Base-by-base conservation (phyloP, 2,329 filamentous ascomycete species). In the Parastagonospora nodorum region DNA sequence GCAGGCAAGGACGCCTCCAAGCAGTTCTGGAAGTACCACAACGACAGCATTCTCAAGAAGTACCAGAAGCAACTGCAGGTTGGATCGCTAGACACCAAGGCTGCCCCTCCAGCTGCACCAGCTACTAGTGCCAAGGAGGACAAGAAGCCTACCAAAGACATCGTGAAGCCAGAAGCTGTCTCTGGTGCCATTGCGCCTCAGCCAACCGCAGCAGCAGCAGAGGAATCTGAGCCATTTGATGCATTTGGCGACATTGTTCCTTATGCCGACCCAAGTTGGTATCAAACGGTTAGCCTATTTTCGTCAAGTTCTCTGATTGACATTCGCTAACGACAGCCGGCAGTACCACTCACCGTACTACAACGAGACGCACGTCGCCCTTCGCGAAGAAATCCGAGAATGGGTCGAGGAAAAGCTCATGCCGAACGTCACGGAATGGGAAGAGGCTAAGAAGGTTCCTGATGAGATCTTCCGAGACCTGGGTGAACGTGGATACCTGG, bases 341-440 rank as follows among this genome's bases (percentile, higher is more conserved):
- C 59, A 95, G 89, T 96, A 96, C 77, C 90, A 96, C 79, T 96
- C 93, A 1, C 91, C 93, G 27, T 97, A 97, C 83, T 96, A 88
- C 83, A 97, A 97, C 78, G 88, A 96, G 76, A 87, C 90, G 5
- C 94, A 99, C 76, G 92, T 86, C 49, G 92, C 91, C 44, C 88
- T 99, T 42, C 91, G 94, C 53, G 88, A 86, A 59, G 94, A 99
- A 80, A 82, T 97, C 53, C 89, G 94, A 68, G 84, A 92, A 79
- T 99, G 92, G 92, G 85, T 99, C 48, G 90, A 96, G 55, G 84
- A 81, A 49, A 90, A 91, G 65, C 88, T 97, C 72, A 92, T 96
- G 80, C 93, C 94, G 16, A 83, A 93, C 65, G 90, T 97, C 49
- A 89, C 86, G 35, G 94, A 99, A 74, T 99, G 94, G 94, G 94